Percentiles rank a stretch among this genome's conserved stretches.
These are phyloP conservation scores for Nymphaea thermarum DNA, from an alignment of 164 flowering plant species.

Conservation along the genomic window DNA sequence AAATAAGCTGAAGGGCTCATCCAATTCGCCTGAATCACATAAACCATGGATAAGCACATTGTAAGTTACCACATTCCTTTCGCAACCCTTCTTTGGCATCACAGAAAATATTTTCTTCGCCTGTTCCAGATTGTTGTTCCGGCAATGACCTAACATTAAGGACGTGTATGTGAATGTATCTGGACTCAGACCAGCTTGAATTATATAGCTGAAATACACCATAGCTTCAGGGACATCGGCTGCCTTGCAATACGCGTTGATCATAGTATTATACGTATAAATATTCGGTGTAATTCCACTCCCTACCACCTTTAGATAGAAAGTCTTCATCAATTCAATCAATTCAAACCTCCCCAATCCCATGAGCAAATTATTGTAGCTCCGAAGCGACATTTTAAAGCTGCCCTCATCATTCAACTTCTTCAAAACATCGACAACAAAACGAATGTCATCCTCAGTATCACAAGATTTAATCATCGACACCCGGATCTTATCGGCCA, in stretches of 20 bases:
- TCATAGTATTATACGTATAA: conserved; percentile 57
- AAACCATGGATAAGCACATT: conserved; percentile 67
- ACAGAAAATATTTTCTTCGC: conserved; percentile 34
- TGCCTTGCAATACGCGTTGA: conserved; percentile 59
- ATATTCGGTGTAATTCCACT: conserved; percentile 43
- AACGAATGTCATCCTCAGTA: conserved; percentile 24
- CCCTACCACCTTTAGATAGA: conserved; percentile 42
- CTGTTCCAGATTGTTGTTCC: conserved; percentile 38
- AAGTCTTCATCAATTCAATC: conserved; percentile 48
- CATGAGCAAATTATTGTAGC: conserved; percentile 49
- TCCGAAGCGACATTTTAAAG: conserved; percentile 36
- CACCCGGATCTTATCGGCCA: conserved; percentile 32
- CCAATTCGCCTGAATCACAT: conserved; percentile 46
- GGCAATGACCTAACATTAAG: conserved; percentile 63
- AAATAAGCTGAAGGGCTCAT: conserved; percentile 51
- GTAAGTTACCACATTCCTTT: conserved; percentile 56
- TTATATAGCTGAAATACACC: conserved; percentile 46
- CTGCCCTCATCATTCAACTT: conserved; percentile 17
- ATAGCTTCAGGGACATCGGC: conserved; percentile 49
- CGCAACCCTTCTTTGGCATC: conserved; percentile 57
- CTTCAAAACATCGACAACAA: conserved; percentile 25
- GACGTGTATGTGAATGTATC: conserved; percentile 68
- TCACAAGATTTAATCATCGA: conserved; percentile 46
- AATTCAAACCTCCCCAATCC: conserved; percentile 33
- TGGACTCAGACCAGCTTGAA: conserved; percentile 45